Evolutionary conservation across 306 rosid species (phyloP).

Genomic region (Quercus glauca): DNA sequence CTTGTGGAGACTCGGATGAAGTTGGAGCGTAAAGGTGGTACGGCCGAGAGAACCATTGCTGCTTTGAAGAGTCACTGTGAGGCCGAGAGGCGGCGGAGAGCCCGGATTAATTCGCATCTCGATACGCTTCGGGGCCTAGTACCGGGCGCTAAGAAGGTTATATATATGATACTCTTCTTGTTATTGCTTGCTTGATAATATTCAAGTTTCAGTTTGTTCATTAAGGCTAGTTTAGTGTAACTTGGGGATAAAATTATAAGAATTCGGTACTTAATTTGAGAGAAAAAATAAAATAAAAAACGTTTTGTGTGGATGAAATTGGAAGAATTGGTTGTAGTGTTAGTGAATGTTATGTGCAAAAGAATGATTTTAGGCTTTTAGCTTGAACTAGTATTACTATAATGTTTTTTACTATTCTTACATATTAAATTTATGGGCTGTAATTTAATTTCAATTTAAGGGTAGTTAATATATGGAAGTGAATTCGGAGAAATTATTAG

Average conservation of each 20-base stretch:
- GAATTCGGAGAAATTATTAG: no score
- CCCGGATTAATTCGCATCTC: conserved; percentile 64
- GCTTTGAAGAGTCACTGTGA: conserved; percentile 73
- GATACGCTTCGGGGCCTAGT: conserved; percentile 53
- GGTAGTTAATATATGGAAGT: no score
- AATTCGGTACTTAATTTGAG: not conserved
- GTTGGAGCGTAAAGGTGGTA: conserved; percentile 35
- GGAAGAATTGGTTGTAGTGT: not conserved
- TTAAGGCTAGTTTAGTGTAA: not conserved
- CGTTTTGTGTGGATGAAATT: not conserved
- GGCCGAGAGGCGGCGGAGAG: conserved; percentile 70
- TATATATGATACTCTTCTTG: not conserved
- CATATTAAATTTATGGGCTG: not conserved
- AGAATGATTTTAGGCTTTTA: no score
- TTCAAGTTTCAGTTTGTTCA: not conserved
- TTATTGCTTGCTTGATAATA: not conserved
- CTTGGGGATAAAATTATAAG: not conserved
- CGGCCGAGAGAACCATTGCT: conserved; percentile 51
- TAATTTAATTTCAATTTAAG: not conserved
- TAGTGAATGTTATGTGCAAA: not conserved
- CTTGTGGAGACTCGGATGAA: conserved; percentile 59
- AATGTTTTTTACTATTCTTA: not conserved
- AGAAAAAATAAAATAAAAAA: no score
- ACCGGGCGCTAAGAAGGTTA: conserved; percentile 70
- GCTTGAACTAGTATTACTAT: not conserved